Percentiles rank a stretch among this genome's conserved stretches.
phyloP scores from a whole-genome alignment of 2,329 filamentous ascomycete species.

The Paraphoma chrysanthemicola region DNA sequence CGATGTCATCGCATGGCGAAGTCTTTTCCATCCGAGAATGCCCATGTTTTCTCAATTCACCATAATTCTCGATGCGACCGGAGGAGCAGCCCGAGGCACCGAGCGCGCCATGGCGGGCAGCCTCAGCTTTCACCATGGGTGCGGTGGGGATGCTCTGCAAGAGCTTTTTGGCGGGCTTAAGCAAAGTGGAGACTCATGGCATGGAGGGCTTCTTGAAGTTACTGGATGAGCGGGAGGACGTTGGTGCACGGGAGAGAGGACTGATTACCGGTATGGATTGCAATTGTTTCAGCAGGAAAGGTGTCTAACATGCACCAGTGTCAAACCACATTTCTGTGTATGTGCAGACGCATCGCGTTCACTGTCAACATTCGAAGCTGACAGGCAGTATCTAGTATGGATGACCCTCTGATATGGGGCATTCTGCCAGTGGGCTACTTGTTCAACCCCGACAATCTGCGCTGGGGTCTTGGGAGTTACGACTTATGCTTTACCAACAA shows the following conservation, averaged over 20 bases:
- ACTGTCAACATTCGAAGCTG: neutral
- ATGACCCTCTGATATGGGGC: conserved; percentile 95
- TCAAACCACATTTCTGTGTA: conserved; percentile 91
- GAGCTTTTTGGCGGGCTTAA: conserved; percentile 77
- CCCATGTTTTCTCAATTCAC: conserved; percentile 21
- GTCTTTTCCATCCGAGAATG: conserved; percentile 16
- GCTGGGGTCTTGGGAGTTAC: conserved; percentile 91
- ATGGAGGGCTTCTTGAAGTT: conserved; percentile 76
- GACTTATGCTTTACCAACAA: conserved; percentile 93
- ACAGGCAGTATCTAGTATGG: conserved; percentile 66
- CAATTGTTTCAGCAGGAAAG: neutral
- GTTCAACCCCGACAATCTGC: conserved; percentile 75
- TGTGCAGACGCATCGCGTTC: conserved; percentile 53
- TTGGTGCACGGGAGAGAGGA: conserved; percentile 72
- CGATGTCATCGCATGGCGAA: conserved; percentile 17
- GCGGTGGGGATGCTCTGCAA: conserved; percentile 74
- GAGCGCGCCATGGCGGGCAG: conserved; percentile 72
- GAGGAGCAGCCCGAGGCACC: conserved; percentile 60
- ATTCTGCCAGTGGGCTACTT: conserved; percentile 78
- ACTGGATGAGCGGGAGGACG: conserved; percentile 75
- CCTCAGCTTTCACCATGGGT: conserved; percentile 78
- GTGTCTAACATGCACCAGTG: conserved; percentile 58
- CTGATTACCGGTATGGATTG: conserved; percentile 75
- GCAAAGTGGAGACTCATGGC: conserved; percentile 77
- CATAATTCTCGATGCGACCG: conserved; percentile 45